Base-by-base conservation (phyloP, 495 filamentous ascomycete species). In the Aspergillus mulundensis region DNA sequence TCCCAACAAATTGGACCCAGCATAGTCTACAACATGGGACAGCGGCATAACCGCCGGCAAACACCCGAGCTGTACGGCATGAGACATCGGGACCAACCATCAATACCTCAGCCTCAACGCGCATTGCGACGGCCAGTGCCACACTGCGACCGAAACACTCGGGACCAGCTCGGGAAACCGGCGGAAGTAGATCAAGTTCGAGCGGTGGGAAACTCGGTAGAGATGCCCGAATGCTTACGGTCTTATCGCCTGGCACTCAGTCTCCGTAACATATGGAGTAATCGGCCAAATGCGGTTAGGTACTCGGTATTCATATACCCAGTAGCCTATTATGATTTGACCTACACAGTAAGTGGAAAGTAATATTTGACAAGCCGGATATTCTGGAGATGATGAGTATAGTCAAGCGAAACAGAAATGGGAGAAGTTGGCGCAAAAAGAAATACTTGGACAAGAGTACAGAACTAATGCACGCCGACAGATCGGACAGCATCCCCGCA, bases 401-500 rank as follows among this genome's bases (percentile, higher is more conserved):
- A 7, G 12, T 36, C 2, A 30, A 30, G 28, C 28, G 28, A 30
- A 10, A 30, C 10, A 36, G 32, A 15, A 36, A 15, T 4, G 5
- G 12, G 12, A 36, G 12, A 36, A 11, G 32, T 36, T 36, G 32
- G 32, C 12, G 32, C 5, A 36, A 36, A 14, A 40, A 40, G 38
- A 40, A 16, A 40, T 6, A 18, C 3, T 40, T 12, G 15, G 5
- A 30, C n/a, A n/a, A 46, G 36, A 30, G 15, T 15, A 32, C 10
- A 43, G 50, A 12, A 42, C 20, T 49, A 28, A 42, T 43, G 50
- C 10, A 51, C 34, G 30, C 38, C n/a, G 38, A 40, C 38, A 40
- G 38, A 10, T 40, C 8, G 38, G n/a, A 53, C 39, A 32, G 30
- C 25, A 49, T 41, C 50, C 50, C 53, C 53, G 53, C 53, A 56